Evolutionary conservation across 2,329 filamentous ascomycete species (phyloP).

Genomic region (Cryphonectria carpinicola): DNA sequence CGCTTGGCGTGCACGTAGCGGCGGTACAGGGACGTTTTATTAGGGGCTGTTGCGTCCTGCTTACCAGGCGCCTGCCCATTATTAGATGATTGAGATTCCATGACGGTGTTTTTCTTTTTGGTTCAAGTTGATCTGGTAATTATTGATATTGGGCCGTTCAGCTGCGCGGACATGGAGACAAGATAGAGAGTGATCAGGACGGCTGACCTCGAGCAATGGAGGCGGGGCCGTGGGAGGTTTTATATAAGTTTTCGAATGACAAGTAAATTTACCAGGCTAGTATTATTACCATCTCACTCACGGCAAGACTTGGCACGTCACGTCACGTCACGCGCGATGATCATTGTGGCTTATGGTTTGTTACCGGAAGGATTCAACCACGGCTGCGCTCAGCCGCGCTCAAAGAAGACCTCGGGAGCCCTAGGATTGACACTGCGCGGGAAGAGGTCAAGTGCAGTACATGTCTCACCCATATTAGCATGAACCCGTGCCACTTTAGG

Average conservation of each 20-base stretch:
- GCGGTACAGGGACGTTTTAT: constrained; percentile 31
- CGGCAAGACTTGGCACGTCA: background rate
- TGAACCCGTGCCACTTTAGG: too few relatives aligned
- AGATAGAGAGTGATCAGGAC: background rate
- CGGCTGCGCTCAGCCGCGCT: background rate
- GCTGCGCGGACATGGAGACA: too few relatives aligned
- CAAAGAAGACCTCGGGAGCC: background rate
- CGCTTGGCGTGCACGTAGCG: constrained; percentile 32
- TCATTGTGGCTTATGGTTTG: constrained; percentile 4
- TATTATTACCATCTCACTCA: too few relatives aligned
- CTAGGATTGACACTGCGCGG: too few relatives aligned
- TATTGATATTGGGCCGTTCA: background rate
- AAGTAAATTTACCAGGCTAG: background rate
- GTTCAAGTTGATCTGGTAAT: background rate
- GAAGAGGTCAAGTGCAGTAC: too few relatives aligned
- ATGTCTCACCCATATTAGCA: too few relatives aligned
- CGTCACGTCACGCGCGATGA: background rate
- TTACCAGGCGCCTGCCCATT: background rate
- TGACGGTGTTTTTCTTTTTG: background rate
- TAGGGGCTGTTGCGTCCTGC: background rate
- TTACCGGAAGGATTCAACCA: background rate
- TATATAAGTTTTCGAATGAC: too few relatives aligned
- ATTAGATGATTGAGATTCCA: background rate
- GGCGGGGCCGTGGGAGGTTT: too few relatives aligned
- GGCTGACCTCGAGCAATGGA: too few relatives aligned